These are phyloP conservation scores for Hyaloscypha bicolor DNA, from an alignment of 495 filamentous ascomycete species.

Conservation along the genomic window DNA sequence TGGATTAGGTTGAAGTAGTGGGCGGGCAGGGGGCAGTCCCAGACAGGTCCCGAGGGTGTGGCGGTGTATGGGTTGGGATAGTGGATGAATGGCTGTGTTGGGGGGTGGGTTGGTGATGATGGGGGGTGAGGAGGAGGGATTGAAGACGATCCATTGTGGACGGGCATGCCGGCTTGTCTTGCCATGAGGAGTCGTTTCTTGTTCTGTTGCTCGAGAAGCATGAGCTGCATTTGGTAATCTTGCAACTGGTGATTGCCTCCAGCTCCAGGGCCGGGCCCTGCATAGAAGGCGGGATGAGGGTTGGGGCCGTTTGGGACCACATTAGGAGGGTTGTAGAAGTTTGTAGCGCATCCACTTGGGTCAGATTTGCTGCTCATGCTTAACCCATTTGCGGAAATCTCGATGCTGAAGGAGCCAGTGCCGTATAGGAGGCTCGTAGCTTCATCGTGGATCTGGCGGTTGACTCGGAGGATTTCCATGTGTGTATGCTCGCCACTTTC, in stretches of 20 bases:
- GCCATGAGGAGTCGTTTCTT: constrained; percentile 97
- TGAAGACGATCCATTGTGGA: no score
- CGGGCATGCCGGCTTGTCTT: constrained; percentile 68
- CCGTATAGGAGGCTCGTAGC: constrained; percentile 15
- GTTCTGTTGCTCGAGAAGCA: constrained; percentile 96
- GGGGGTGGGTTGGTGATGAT: constrained; percentile 56
- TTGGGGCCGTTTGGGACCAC: no score
- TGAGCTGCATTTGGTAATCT: constrained; percentile 98
- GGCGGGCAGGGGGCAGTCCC: constrained; percentile 15
- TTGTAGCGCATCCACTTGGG: background rate
- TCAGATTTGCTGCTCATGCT: constrained; percentile 17
- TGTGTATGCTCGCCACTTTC: background rate
- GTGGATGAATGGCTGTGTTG: background rate
- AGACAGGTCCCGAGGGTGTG: constrained; percentile 11
- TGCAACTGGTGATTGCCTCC: constrained; percentile 78
- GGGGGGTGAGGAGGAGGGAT: constrained; percentile 35
- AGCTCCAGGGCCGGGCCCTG: background rate
- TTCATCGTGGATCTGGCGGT: constrained; percentile 23
- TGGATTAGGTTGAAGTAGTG: constrained; percentile 20
- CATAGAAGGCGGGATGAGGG: no score
- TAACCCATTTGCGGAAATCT: constrained; percentile 11
- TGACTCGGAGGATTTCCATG: constrained; percentile 10
- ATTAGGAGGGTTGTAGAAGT: no score
- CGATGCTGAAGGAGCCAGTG: constrained; percentile 18
- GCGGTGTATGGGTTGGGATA: constrained; percentile 4